Evolutionary conservation across 495 filamentous ascomycete species (phyloP), one percentile per base, ranked within the genome.

Genomic region (Staphylotrichum tortipilum): DNA sequence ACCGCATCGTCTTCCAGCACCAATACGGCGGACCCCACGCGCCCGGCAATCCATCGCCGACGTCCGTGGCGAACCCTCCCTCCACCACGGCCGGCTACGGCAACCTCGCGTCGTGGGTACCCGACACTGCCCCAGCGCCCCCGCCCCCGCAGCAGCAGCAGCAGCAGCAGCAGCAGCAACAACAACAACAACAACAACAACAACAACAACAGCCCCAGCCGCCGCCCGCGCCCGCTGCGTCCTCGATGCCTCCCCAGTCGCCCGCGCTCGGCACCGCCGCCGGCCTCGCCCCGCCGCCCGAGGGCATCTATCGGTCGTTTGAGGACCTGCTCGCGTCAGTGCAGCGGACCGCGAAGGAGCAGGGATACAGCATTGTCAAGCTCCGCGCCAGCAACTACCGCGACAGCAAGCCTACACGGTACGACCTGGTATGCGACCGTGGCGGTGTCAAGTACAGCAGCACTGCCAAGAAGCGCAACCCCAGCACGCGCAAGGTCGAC

Each of bases 381-480:
- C 61, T 76, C 1, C 69, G 73, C 5, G 68, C 73, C 0, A 72
- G 68, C 62, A 76, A 76, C 40, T 76, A 76, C 41, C 69, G 73
- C 7, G 73, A 76, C 17, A 61, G 65, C 23, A 76, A 74, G 49
- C 69, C 73, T 0, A 76, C 73, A 18, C 65, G 73, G 18, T 76
- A 74, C 55, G 73, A 76, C 33, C 58, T 76, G 0, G 73, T 76
- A 3, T 76, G 73, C 58, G 73, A 76, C 44, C 71, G 73, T 28
- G 73, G 73, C 29, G 73, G 73, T 9, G 73, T 76, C 57, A 75
- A 75, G 56, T 76, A 76, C 61, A 70, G 49, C 60, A 76, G 72
- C 61, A 76, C 73, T 0, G 73, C 73, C 10, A 75, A 75, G 59
- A 76, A 75, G 63, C 68, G 73, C 17, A 75, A 72, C 47, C 73